Evolutionary conservation across 495 filamentous ascomycete genomes (phyloP).

Genomic region (Penicillium mononematosum): DNA sequence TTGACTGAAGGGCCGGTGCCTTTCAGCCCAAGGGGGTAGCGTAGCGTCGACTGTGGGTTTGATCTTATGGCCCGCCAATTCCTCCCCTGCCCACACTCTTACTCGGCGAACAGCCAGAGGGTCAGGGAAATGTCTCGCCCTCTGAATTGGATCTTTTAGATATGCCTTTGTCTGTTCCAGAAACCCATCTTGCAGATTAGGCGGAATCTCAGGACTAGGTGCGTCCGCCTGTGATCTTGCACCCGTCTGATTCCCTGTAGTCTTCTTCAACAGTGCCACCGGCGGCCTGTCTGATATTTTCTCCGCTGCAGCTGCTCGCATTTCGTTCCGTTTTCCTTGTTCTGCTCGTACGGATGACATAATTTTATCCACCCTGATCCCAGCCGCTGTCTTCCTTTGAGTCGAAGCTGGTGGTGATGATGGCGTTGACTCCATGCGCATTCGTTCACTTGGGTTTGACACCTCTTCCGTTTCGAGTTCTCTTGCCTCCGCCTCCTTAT

Average conservation of each 20-base stretch:
- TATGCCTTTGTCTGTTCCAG: not conserved
- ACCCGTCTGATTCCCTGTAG: not conserved
- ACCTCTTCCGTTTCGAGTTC: not conserved
- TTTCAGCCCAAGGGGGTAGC: conserved; percentile 1
- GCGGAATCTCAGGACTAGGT: not conserved
- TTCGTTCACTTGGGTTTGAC: not conserved
- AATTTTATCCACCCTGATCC: not conserved
- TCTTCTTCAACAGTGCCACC: not conserved
- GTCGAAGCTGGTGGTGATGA: not conserved
- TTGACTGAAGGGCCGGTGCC: conserved; percentile 2
- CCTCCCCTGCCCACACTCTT: conserved; percentile 9
- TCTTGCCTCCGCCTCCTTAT: not conserved
- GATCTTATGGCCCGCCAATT: not conserved
- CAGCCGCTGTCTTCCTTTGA: not conserved
- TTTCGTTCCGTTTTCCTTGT: not conserved
- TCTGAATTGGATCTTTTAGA: not conserved
- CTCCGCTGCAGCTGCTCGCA: not conserved
- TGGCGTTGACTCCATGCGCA: not conserved
- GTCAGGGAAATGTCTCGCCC: conserved; percentile 1
- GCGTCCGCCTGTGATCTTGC: not conserved
- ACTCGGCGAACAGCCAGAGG: not conserved
- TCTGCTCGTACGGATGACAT: not conserved
- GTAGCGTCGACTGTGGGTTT: not conserved
- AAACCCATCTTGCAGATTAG: not conserved
- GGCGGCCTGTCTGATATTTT: not conserved